Percentiles rank a stretch among this genome's conserved stretches.
phyloP scores from a whole-genome alignment of 768 basidiomycete genomes.

The Tricholoma matsutake region DNA sequence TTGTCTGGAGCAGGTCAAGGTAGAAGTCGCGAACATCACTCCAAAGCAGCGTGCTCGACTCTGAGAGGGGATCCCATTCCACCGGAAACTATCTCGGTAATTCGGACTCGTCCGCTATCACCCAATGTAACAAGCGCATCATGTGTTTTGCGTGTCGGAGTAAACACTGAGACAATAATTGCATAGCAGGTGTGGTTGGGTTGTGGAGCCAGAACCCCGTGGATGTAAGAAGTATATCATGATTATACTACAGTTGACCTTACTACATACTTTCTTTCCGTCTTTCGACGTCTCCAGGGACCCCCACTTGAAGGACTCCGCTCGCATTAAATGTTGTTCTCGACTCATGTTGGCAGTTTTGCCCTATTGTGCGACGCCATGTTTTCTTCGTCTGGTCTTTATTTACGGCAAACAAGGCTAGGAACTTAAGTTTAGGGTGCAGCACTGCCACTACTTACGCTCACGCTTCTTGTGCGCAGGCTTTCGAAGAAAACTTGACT shows the following conservation, averaged over 20 bases:
- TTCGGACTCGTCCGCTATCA: constrained; percentile 36
- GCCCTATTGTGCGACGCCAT: constrained; percentile 44
- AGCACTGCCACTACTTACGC: too few species aligned
- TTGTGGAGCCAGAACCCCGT: constrained; percentile 57
- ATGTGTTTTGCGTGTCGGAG: constrained; percentile 57
- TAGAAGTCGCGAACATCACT: constrained; percentile 56
- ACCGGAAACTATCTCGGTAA: constrained; percentile 23
- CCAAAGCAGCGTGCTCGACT: constrained; percentile 48
- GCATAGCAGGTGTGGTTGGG: constrained; percentile 48
- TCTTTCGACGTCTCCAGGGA: constrained; percentile 41
- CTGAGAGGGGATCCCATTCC: constrained; percentile 44
- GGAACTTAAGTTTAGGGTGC: too few species aligned
- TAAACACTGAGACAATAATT: constrained; percentile 57
- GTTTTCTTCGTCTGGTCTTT: constrained; percentile 40
- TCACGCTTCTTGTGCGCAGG: too few species aligned
- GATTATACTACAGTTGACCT: not conserved
- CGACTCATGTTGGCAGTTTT: constrained; percentile 29
- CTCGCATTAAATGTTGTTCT: constrained; percentile 45
- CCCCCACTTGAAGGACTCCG: constrained; percentile 38
- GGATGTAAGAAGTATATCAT: not conserved
- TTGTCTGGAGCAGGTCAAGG: constrained; percentile 26
- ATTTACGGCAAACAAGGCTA: constrained; percentile 49
- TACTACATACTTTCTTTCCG: constrained; percentile 51
- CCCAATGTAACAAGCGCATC: constrained; percentile 64
- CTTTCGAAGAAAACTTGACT: too few species aligned